phyloP scores from a whole-genome alignment of 352 stramenopile genomes.

The Globisporangium barbulae region DNA sequence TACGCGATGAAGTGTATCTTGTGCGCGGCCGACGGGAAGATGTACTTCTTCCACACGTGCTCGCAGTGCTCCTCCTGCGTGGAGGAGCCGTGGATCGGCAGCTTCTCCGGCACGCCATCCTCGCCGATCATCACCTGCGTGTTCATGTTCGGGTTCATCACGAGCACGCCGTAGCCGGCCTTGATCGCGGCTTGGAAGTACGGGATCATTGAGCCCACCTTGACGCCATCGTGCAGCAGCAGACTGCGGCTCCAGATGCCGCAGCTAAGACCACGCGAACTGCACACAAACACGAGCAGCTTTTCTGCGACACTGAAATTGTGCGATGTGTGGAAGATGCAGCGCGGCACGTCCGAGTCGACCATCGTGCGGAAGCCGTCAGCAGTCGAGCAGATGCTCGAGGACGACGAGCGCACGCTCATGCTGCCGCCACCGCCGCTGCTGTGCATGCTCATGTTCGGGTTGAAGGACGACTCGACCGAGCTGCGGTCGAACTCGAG shows the following conservation, averaged over 20 bases:
- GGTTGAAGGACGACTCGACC: constrained; percentile 45
- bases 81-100: constrained; percentile 77
- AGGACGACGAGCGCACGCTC: constrained; percentile 61
- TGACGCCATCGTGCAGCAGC: constrained; percentile 80
- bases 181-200: constrained; percentile 78
- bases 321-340: constrained; percentile 79
- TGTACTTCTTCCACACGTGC: constrained; percentile 88
- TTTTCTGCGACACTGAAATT: constrained; percentile 77
- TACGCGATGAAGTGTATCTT: constrained; percentile 90
- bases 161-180: constrained; percentile 78
- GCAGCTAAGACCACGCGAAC: constrained; percentile 67
- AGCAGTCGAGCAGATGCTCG: constrained; percentile 77
- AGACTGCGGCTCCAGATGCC: constrained; percentile 88
- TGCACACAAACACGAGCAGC: constrained; percentile 82
- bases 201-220: constrained; percentile 88
- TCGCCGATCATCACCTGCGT: constrained; percentile 69
- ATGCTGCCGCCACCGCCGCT: constrained; percentile 19
- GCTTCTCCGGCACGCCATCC: constrained; percentile 61
- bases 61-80: constrained; percentile 87
- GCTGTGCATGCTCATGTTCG: constrained; percentile 29
- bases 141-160: constrained; percentile 92
- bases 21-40: constrained; percentile 69
- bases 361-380: constrained; percentile 84
- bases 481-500: constrained; percentile 57
- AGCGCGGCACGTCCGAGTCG: constrained; percentile 70